Base-by-base conservation (phyloP, 2,329 filamentous ascomycete species). In the Penicillium sp. region DNA sequence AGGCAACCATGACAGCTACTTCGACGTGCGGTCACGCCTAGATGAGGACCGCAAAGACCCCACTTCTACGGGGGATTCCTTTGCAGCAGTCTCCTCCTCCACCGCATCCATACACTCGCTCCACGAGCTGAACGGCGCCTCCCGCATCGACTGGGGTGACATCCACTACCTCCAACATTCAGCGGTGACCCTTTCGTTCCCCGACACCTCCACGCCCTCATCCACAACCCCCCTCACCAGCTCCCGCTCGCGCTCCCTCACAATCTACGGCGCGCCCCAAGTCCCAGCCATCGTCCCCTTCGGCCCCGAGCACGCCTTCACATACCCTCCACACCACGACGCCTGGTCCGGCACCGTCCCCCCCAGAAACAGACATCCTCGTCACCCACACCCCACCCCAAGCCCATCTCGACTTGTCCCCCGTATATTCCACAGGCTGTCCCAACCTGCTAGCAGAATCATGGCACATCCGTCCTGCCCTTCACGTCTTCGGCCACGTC, bases 1-100 rank as follows among this genome's bases (percentile, higher is more conserved):
- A 33, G 93, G 93, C 1, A 97, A 97, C 71, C 93, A 97, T 73
- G 93, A 97, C 70, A 88, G 86, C 67, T 96, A 86, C 79, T 89
- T 96, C 60, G 93, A 96, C 73, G 79, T 83, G 25, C 79, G 80
- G 35, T 86, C 85, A 15, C 82, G 89, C 4, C 74, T 73, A 17
- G 75, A 81, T 10, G 79, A 83, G 45, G 86, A 91, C 68, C 79
- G 81, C 33, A 70, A 68, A 36, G 63, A 66, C 29, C 57, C 60
- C 4, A 33, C 36, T 23, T 58, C 62, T 5, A 56, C 45, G 3
- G 53, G 43, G 0, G 53, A 55, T 10, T 67, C 64, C 9, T 70
- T 70, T 29, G 65, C 70, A 0, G 59, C 66, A 6, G 61, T 75
- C 25, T 75, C 73, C 19, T 66, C 72, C 3, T 75, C 72, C 0